Conservation (phyloP, 371 early-diverging fungal species). For the Funneliformis caledonium region DNA sequence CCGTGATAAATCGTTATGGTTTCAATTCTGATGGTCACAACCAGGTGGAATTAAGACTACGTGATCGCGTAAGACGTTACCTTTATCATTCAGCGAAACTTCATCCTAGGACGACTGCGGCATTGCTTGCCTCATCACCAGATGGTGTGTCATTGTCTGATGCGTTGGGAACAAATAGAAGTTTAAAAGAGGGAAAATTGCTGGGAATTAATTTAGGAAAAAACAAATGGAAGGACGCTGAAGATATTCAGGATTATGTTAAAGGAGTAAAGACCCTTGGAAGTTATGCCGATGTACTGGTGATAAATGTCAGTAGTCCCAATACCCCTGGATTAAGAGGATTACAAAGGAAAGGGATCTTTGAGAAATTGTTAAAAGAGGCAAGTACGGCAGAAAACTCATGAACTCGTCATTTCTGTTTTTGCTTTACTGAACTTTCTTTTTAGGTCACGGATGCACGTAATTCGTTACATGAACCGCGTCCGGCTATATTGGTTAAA, state of each 20-base stretch:
- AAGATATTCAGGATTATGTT: slow-evolving; percentile 72
- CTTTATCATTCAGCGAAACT: slow-evolving; percentile 53
- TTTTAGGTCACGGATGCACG: slow-evolving; percentile 55
- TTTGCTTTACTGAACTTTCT: not conserved
- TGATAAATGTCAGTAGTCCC: slow-evolving; percentile 82
- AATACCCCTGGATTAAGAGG: slow-evolving; percentile 81
- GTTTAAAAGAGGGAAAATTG: slow-evolving; percentile 52
- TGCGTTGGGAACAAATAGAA: slow-evolving; percentile 34
- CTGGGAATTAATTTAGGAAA: slow-evolving; percentile 87
- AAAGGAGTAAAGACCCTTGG: slow-evolving; percentile 69
- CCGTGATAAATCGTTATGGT: slow-evolving; percentile 88
- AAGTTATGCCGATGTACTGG: slow-evolving; percentile 80
- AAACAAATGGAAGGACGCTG: slow-evolving; percentile 70
- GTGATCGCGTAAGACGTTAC: slow-evolving; percentile 66
- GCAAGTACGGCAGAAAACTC: slow-evolving; percentile 46
- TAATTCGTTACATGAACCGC: slow-evolving; percentile 52
- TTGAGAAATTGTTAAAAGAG: slow-evolving; percentile 65
- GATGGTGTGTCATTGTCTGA: slow-evolving; percentile 26
- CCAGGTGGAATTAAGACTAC: slow-evolving; percentile 60
- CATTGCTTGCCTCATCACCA: slow-evolving; percentile 20
- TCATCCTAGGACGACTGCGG: slow-evolving; percentile 46
- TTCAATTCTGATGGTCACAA: slow-evolving; percentile 82
- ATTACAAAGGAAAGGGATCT: slow-evolving; percentile 66
- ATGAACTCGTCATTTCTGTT: not conserved
- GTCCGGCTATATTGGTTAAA: slow-evolving; percentile 81